Evolutionary conservation across 2,329 filamentous ascomycete genomes (phyloP), one percentile per base, ranked within the genome.

Genomic region (Neonectria neomacrospora): DNA sequence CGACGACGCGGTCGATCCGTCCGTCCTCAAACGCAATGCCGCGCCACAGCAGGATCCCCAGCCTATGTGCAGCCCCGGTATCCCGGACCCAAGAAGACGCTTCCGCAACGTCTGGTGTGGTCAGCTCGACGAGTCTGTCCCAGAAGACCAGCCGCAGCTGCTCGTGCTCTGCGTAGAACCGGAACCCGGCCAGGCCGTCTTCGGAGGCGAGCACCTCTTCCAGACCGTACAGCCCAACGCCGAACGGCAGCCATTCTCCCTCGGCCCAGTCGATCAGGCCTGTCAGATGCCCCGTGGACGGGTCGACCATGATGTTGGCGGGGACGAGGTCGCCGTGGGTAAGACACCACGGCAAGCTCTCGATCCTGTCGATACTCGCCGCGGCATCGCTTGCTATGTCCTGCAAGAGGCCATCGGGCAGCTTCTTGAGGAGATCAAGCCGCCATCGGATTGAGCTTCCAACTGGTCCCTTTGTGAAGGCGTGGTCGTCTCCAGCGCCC

Each of bases 241-340:
- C 88, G 67, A 89, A 88, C 0, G 88, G 88, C 9, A 89, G 72
- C 63, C 78, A 82, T 71, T 90, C 88, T 0, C 84, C 86, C 71
- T 91, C 88, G 0, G 86, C 86, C 88, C 88, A 91, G 70, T 91
- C 89, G 0, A 91, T 79, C 1, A 90, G 62, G 1, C 88, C 89
- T 0, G 71, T 78, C 8, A 90, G 71, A 3, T 68, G 58, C 56
- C 83, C 85, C 0, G 79, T 80, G 1, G 74, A 58, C 0, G 76
- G 69, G 55, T 82, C 76, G 0, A 88, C 79, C 70, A 90, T 80
- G 45, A 90, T 81, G 63, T 90, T 90, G 2, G 80, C 80, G 0
- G 86, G 79, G 0, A 88, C 76, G 5, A 90, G 75, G 68, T 91
- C 88, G 0, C 88, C 88, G 57, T 90, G 88, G 6, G 82, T 89